phyloP scores from a whole-genome alignment of 768 basidiomycete species.

The Agaricus sinodeliciosus region DNA sequence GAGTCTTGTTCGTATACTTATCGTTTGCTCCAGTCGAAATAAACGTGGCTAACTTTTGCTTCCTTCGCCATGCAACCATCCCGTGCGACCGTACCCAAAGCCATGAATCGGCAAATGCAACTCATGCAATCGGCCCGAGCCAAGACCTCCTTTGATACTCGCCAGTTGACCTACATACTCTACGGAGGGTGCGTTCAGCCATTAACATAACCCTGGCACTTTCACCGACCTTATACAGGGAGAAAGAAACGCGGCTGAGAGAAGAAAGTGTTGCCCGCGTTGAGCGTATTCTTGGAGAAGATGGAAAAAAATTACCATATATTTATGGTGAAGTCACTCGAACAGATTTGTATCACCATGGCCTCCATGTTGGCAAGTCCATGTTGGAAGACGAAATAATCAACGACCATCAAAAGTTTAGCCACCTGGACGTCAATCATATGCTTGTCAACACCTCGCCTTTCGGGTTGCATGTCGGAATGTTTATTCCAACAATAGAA shows the following conservation, averaged over 20 bases:
- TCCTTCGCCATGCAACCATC: not conserved
- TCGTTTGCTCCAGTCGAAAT: not conserved
- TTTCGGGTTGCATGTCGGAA: constrained; percentile 18
- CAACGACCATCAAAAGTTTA: constrained; percentile 13
- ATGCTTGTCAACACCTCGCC: constrained; percentile 18
- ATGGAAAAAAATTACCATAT: constrained; percentile 9
- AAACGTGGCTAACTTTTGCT: not conserved
- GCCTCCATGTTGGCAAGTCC: constrained; percentile 17
- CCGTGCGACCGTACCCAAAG: not conserved
- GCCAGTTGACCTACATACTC: constrained; percentile 14
- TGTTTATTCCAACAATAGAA: constrained; percentile 20
- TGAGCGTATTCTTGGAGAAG: constrained; percentile 12
- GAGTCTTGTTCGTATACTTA: too few relatives aligned
- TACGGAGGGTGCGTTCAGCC: constrained; percentile 13
- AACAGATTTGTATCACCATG: constrained; percentile 16
- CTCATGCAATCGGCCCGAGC: constrained; percentile 14
- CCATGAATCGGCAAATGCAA: constrained; percentile 8
- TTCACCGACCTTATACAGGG: not conserved
- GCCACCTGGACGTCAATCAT: constrained; percentile 12
- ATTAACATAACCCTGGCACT: not conserved
- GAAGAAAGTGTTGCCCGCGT: constrained; percentile 12
- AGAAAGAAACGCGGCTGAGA: not conserved
- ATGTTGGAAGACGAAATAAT: constrained; percentile 16
- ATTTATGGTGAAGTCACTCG: constrained; percentile 15
- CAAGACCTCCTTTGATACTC: constrained; percentile 10